Base-by-base conservation (phyloP, 1,284 basidiomycete species). In the Rhodotorula sp. region DNA sequence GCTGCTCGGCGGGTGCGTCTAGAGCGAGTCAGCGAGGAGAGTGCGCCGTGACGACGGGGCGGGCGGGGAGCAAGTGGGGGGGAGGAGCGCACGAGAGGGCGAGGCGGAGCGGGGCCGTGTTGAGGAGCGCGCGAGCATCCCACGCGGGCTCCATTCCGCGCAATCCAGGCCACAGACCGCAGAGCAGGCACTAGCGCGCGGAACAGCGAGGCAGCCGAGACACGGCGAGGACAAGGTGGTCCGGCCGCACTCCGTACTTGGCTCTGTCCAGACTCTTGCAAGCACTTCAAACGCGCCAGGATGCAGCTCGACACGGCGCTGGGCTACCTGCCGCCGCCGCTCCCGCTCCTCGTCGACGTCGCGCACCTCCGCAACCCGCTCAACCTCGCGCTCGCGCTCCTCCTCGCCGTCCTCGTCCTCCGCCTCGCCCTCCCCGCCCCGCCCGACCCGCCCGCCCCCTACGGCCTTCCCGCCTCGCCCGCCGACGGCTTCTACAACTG, bases 401-500 rank as follows among this genome's bases (percentile, higher is more conserved):
- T 79, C 41, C 23, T 70, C 53, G 8, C 67, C 23, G 48, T 78
- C 41, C 59, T 77, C 58, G 27, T 66, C 42, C 62, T 67, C 67
- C 61, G 73, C 46, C 10, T 73, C 48, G 42, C 61, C 60, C 69
- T 78, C 59, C 76, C 73, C 21, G n/a, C 72, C 17, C 46, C 70
- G n/a, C 67, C 68, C 17, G 64, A 59, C 25, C 42, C 56, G 13
- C 71, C 68, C 1, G 23, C 54, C 23, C 59, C 70, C 42, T 66
- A 65, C 48, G 49, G 54, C 16, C 61, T 73, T 53, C 60, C 74
- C 2, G 58, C 70, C 27, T 50, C 63, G 2, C 73, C 73, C 27
- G 34, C 61, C 23, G 58, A 63, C 21, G 64, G 42, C 21, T 61
- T 52, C 44, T 78, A 79, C 74, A 74, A 78, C 64, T 77, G 76